phyloP scores from a whole-genome alignment of 352 stramenopile genomes.

The Thalassiosira gravida region DNA sequence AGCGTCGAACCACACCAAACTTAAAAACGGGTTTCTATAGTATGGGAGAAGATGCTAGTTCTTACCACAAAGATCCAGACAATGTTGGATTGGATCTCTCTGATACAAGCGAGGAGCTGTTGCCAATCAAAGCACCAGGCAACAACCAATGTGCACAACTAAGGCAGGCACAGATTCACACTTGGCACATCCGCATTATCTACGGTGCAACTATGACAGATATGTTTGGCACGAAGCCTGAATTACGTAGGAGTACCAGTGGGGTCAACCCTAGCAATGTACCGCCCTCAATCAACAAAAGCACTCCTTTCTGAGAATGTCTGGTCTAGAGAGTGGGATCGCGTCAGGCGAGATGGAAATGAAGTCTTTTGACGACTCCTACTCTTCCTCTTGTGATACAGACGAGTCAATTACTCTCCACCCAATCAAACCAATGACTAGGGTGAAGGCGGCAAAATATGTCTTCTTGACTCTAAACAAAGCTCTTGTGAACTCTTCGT shows the following conservation, averaged over 20 bases:
- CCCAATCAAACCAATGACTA: slow-evolving; percentile 52
- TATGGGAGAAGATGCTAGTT: background rate
- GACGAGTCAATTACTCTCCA: slow-evolving; percentile 27
- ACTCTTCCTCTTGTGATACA: slow-evolving; percentile 39
- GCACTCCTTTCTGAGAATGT: slow-evolving; percentile 37
- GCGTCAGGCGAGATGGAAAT: slow-evolving; percentile 21
- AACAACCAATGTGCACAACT: no score
- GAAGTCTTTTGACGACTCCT: slow-evolving; percentile 27
- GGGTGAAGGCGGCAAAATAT: slow-evolving; percentile 79
- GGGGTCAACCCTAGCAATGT: background rate
- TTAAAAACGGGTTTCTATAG: no score
- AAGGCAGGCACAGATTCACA: slow-evolving; percentile 53
- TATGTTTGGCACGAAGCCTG: no score
- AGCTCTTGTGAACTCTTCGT: slow-evolving; percentile 81
- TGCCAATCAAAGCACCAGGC: no score
- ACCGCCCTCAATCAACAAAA: slow-evolving; percentile 40
- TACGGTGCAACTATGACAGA: no score
- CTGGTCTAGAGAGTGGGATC: background rate
- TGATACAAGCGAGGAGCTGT: slow-evolving; percentile 1
- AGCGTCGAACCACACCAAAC: background rate
- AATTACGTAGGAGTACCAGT: slow-evolving; percentile 29
- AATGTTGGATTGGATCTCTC: slow-evolving; percentile 37
- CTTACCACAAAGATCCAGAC: slow-evolving; percentile 9
- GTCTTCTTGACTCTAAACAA: slow-evolving; percentile 81
- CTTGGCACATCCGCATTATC: slow-evolving; percentile 60